These are phyloP conservation scores for Podila verticillata DNA, from an alignment of 192 early-diverging fungal genomes.

Conservation along the genomic window DNA sequence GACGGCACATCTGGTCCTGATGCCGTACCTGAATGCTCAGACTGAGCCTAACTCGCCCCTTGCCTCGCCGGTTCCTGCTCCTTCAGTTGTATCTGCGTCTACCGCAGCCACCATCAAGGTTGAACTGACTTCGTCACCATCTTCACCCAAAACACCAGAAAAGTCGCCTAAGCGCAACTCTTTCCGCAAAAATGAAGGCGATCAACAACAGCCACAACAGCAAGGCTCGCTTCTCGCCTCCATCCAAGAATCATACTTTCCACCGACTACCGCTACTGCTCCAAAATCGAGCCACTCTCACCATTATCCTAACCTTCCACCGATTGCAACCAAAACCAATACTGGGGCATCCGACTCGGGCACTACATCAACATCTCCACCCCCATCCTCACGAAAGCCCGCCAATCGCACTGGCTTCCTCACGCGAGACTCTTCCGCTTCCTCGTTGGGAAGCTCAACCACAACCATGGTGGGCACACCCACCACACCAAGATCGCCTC, in stretches of 20 bases:
- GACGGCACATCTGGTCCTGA: constrained; percentile 8
- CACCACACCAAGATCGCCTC: not conserved
- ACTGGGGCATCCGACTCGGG: not conserved
- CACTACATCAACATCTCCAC: not conserved
- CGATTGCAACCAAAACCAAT: not conserved
- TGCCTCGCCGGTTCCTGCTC: not conserved
- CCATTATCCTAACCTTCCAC: not conserved
- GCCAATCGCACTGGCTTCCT: not conserved
- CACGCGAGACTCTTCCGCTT: not conserved
- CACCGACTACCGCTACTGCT: not conserved
- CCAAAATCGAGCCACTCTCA: not conserved
- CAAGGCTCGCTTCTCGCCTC: not conserved
- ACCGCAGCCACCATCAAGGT: not conserved
- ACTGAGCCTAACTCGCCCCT: not conserved
- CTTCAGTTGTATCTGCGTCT: not conserved
- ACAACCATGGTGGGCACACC: not conserved
- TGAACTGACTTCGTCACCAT: no score
- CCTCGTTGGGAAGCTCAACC: not conserved
- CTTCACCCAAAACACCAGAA: not conserved
- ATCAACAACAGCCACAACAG: not conserved
- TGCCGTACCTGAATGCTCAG: constrained; percentile 10
- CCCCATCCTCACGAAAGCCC: not conserved
- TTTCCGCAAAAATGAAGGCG: not conserved
- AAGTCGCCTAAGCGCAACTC: not conserved
- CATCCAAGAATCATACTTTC: not conserved